phyloP scores from a whole-genome alignment of 805 yeast species.

The Blastobotrys muscicola region DNA sequence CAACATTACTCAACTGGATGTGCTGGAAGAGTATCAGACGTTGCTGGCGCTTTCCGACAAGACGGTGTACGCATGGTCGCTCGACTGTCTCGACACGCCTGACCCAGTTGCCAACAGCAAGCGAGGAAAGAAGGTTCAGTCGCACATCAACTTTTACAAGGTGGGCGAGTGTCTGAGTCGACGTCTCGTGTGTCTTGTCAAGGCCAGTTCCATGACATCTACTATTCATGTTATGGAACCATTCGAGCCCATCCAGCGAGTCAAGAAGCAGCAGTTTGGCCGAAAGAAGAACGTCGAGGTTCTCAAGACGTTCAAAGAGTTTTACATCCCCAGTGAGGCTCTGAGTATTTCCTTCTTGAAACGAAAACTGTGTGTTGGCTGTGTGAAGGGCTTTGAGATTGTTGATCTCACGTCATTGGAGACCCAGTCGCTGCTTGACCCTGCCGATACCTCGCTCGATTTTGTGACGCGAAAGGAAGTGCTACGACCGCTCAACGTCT shows the following conservation, averaged over 20 bases:
- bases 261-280: slow-evolving; percentile 32
- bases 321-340: slow-evolving; percentile 79
- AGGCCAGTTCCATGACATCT: slow-evolving; percentile 66
- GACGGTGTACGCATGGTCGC: slow-evolving; percentile 64
- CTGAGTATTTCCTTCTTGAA: slow-evolving; percentile 85
- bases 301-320: slow-evolving; percentile 64
- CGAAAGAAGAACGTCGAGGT: slow-evolving; percentile 44
- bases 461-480: slow-evolving; percentile 80
- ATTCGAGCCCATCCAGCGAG: slow-evolving; percentile 47
- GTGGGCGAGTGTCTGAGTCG: slow-evolving; percentile 89
- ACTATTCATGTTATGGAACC: slow-evolving; percentile 82
- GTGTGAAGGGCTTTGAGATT: slow-evolving; percentile 93
- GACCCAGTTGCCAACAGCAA: slow-evolving; percentile 39
- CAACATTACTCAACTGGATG: slow-evolving; percentile 82
- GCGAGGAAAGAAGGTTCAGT: slow-evolving; percentile 66
- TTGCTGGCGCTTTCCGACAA: slow-evolving; percentile 76
- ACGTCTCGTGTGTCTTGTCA: slow-evolving; percentile 82
- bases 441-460: slow-evolving; percentile 96
- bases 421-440: slow-evolving; percentile 85
- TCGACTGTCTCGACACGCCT: slow-evolving; percentile 40
- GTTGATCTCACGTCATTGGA: slow-evolving; percentile 76
- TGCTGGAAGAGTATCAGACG: slow-evolving; percentile 82
- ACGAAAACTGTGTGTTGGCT: slow-evolving; percentile 85
- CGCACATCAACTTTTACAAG: slow-evolving; percentile 84
- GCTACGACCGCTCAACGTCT: slow-evolving; percentile 83